Evolutionary conservation across 2,329 filamentous ascomycete genomes (phyloP), one percentile per base, ranked within the genome.

Genomic region (Ophiostoma himal-ulmi): DNA sequence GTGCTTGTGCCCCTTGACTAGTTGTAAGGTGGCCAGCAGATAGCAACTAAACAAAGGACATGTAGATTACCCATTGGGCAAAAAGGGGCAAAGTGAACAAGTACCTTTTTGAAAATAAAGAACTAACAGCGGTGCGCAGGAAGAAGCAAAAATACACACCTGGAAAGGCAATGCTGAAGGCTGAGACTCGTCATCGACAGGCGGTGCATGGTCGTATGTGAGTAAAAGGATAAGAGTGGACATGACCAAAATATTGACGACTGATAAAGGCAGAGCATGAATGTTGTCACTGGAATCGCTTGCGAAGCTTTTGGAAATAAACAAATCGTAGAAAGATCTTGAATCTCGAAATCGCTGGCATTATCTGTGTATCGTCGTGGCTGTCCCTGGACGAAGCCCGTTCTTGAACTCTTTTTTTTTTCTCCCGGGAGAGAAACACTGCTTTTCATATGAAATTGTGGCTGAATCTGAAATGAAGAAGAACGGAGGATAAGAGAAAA

Each of bases 341-440:
- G 52, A 48, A 48, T 48, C 52, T 10, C 26, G 34, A 37, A 22
- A 64, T 20, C 26, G 57, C 57, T 62, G 57, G 57, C 36, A 62
- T 62, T 62, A 62, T 62, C 26, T 62, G 1, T 62, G 57, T 62
- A 62, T 34, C 57, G 57, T 62, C 34, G 34, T 64, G 60, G 60
- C 60, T 37, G 60, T 64, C 60, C 34, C 34, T 64, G 60, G 57
- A 37, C 26, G 5, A 57, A 22, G 57, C 57, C 57, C 14, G 52
- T 57, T 22, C 36, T 26, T 17, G 36, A 13, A n/a, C 62, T 66
- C 14, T 66, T 41, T n/a, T 41, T 44, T 44, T 17, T 44, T 48
- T 48, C 34, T 37, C 62, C 36, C 62, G 14, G 4, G 34, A 11
- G 6, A 37, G n/a, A 39, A 5, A 20, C 14, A 22, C 22, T 60